Evolutionary conservation across 2,329 filamentous ascomycete species (phyloP), one percentile per base, ranked within the genome.

Genomic region (Myriosclerotinia duriaeana): DNA sequence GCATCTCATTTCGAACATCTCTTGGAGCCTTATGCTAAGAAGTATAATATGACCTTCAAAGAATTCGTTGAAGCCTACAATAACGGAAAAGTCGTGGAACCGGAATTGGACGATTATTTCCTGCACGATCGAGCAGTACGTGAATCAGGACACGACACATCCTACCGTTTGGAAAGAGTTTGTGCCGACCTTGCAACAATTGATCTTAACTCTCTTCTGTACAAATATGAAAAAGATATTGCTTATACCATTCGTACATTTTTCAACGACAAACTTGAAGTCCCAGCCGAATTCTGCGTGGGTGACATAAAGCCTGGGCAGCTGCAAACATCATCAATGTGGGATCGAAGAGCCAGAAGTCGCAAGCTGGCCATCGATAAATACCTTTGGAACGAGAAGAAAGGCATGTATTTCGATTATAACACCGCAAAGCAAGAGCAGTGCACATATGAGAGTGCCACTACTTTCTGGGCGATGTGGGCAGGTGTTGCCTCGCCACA

Each of bases 331-430:
- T 97, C 94, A 1, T 89, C 93, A 0, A 83, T 86, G 58, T 99
- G 95, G 95, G 93, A 97, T 76, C 90, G 93, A 52, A 89, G 93
- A 50, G 92, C 93, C 56, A 91, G 90, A 80, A 87, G 88, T 74
- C 88, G 95, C 74, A 94, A 95, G 82, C 82, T 89, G 72, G 87
- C 87, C 11, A 95, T 98, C 73, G 91, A 98, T 79, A 95, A 93
- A 80, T 92, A 95, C 75, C 87, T 96, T 77, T 99, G 95, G 95
- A 90, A 96, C 76, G 90, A 94, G 72, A 83, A 91, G 72, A 88
- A 91, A 76, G 94, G 94, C 67, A 96, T 98, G 91, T 99, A 92
- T 82, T 98, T 98, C 76, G 95, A 99, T 79, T 99, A 98, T 78
- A 85, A 99, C 80, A 96, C 92, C 0, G 88, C 85, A 69, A 91